Evolutionary conservation across 2,329 filamentous ascomycete species (phyloP).

Genomic region (Raffaelea arxii): DNA sequence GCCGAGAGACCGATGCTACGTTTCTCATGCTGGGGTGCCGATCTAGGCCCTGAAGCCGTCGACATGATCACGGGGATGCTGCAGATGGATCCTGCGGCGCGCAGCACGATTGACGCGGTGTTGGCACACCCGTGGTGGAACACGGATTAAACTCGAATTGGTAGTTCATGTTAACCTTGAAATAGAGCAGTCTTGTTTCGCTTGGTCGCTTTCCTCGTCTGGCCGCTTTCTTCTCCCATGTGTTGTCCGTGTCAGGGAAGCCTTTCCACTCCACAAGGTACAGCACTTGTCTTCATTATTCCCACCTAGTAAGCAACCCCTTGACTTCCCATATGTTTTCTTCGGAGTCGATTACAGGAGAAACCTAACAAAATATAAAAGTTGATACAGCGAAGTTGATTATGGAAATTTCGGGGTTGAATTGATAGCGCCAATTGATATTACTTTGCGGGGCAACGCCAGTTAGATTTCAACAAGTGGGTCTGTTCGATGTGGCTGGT

Average conservation of each 20-base stretch:
- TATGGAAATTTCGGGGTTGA: too few species aligned
- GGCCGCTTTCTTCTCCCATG: constrained; percentile 9
- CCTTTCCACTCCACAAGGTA: constrained; percentile 16
- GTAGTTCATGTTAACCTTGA: too few species aligned
- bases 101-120: constrained; percentile 1
- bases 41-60: neutral
- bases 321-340: constrained; percentile 12
- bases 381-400: too few species aligned
- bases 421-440: too few species aligned
- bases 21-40: neutral
- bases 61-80: neutral
- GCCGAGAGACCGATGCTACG: neutral
- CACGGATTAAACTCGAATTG: neutral
- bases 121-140: constrained; percentile 1
- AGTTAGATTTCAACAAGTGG: too few species aligned
- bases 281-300: constrained; percentile 10
- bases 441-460: too few species aligned
- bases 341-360: constrained; percentile 4
- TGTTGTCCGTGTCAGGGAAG: constrained; percentile 12
- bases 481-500: too few species aligned
- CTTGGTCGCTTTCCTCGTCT: too few species aligned
- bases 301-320: constrained; percentile 14
- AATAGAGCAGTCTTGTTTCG: too few species aligned
- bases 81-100: neutral
- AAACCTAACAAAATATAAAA: too few species aligned